Percentiles rank a stretch among this genome's conserved stretches.
phyloP scores from a whole-genome alignment of 768 basidiomycete genomes.

The Termitomyces sp. region DNA sequence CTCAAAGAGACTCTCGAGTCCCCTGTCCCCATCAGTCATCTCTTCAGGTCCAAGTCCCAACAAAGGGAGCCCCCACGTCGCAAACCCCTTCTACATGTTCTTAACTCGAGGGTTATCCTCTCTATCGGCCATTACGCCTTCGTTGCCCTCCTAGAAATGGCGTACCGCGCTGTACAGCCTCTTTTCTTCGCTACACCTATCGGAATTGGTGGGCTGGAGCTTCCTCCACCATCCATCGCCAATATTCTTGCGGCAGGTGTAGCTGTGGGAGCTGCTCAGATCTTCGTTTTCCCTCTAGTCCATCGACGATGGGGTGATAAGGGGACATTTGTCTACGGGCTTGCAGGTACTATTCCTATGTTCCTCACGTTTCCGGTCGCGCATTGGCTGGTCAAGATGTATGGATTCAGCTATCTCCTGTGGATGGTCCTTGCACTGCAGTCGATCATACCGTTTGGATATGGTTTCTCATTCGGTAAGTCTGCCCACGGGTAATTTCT shows the following conservation, averaged over 20 bases:
- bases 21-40: conserved; percentile 1
- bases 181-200: conserved; percentile 63
- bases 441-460: conserved; percentile 23
- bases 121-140: conserved; percentile 51
- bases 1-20: conserved; percentile 37
- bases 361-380: not conserved
- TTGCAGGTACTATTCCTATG: not conserved
- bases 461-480: not conserved
- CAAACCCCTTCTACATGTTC: conserved; percentile 37
- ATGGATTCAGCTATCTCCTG: not conserved
- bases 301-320: not conserved
- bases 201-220: conserved; percentile 55
- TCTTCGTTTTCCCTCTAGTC: conserved; percentile 35
- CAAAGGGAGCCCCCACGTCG: conserved; percentile 14
- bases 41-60: conserved; percentile 4
- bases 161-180: conserved; percentile 57
- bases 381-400: not conserved
- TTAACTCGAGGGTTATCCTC: conserved; percentile 46
- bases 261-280: conserved; percentile 45
- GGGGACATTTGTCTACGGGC: not conserved
- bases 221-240: conserved; percentile 56
- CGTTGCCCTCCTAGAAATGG: conserved; percentile 53
- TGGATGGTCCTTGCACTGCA: not conserved
- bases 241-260: conserved; percentile 46
- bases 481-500: no score